Base-by-base conservation (phyloP, 1,139 yeast species). In the Kodamaea sp. region DNA sequence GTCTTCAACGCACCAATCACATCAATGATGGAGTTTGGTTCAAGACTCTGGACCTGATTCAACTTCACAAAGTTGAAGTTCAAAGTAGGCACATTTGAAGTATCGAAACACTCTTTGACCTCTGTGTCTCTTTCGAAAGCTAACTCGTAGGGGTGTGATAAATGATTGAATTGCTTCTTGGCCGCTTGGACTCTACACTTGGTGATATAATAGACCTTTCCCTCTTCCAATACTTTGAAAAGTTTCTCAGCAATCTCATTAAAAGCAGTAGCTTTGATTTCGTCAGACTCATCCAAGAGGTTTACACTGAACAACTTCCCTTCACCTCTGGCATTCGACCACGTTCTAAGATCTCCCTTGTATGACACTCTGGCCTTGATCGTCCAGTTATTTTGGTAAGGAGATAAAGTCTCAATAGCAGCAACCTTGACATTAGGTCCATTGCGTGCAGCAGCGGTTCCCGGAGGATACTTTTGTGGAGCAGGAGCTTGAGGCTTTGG, bases 181-280 rank as follows among this genome's bases (percentile, higher is more conserved):
- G 97, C 85, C 34, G 83, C 79, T 51, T 78, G 83, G 44, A 94
- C 80, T 44, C 92, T 73, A 14, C 92, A 95, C 51, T 82, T 84
- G 24, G 94, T 78, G 22, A 94, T 71, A 51, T 83, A 87, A 58
- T 88, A 94, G 5, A 87, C 95, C 56, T 85, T 83, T 22, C 96
- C 97, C 55, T 89, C 97, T 58, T 85, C 85, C 39, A 94, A 68
- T 29, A 79, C 53, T 47, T 83, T 84, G 61, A 77, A 83, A 52
- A 77, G 83, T 53, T 78, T 79, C 42, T 86, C 95, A 6, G 94
- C 97, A 46, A 78, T 75, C 28, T 88, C 94, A 56, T 86, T 87
- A 62, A 94, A 94, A 4, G 95, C 97, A 7, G 97, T 89, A 11
- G 96, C 97, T 52, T 95, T 78, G 50, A 94, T 94, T 65, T 92